Evolutionary conservation across 768 basidiomycete genomes (phyloP).

Genomic region (Kwoniella europaea): DNA sequence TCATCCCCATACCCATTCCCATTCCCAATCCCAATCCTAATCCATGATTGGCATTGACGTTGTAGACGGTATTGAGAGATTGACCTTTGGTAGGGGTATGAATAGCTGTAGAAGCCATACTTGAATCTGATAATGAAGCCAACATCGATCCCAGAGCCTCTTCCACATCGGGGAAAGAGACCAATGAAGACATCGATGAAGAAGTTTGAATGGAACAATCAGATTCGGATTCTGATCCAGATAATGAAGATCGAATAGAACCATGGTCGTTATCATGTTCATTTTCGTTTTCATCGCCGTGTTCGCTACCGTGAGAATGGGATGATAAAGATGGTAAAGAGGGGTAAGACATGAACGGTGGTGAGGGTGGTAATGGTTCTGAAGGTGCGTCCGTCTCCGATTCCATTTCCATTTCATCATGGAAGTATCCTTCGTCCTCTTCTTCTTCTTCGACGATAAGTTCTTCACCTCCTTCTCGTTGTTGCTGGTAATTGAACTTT

Average conservation of each 20-base stretch:
- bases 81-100: constrained; percentile 18
- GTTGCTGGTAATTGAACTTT: neutral
- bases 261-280: constrained; percentile 5
- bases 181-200: constrained; percentile 39
- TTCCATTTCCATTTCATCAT: constrained; percentile 6
- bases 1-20: constrained; percentile 31
- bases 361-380: constrained; percentile 37
- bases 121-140: constrained; percentile 42
- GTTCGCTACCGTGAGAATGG: constrained; percentile 10
- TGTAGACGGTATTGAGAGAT: constrained; percentile 1
- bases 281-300: neutral
- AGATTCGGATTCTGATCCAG: constrained; percentile 19
- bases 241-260: constrained; percentile 20
- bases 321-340: constrained; percentile 49
- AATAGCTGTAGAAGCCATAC: constrained; percentile 21
- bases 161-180: constrained; percentile 50
- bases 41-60: constrained; percentile 20
- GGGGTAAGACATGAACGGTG: constrained; percentile 50
- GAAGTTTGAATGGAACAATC: constrained; percentile 38
- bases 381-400: constrained; percentile 16
- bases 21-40: constrained; percentile 46
- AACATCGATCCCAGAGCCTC: constrained; percentile 54
- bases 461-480: neutral
- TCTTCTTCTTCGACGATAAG: constrained; percentile 11
- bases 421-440: constrained; percentile 4